These are phyloP conservation scores for Carallia pectinifolia DNA, from an alignment of 345 rosid genomes.

Conservation along the genomic window DNA sequence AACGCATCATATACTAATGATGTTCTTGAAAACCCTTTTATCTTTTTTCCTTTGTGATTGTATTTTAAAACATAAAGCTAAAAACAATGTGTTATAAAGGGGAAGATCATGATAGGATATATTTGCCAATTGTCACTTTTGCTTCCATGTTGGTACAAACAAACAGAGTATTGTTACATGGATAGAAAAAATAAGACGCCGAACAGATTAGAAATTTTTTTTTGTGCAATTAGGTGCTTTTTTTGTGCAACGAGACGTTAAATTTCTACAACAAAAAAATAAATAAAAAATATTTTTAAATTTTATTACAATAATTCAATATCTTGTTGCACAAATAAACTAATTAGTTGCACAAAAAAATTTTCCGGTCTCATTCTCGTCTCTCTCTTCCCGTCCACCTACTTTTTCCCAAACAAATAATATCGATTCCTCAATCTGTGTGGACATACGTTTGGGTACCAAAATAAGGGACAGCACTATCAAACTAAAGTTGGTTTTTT, in stretches of 20 bases:
- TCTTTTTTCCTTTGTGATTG: neutral
- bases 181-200: no score
- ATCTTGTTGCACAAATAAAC: no score
- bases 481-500: conserved; percentile 1
- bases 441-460: conserved; percentile 12
- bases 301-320: no score
- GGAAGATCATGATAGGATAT: neutral
- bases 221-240: no score
- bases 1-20: conserved; percentile 13
- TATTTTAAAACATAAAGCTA: neutral
- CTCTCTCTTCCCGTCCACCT: no score
- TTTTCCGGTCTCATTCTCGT: no score
- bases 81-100: neutral
- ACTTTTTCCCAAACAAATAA: neutral
- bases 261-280: no score
- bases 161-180: no score
- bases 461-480: conserved; percentile 18
- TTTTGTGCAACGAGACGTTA: no score
- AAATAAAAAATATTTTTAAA: no score
- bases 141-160: conserved; percentile 13
- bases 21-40: neutral
- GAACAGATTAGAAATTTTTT: no score
- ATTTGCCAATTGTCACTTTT: conserved; percentile 13
- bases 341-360: no score
- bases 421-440: conserved; percentile 27